Percentiles rank a stretch among this genome's conserved stretches.
phyloP scores from a whole-genome alignment of 768 basidiomycete species.

The Leccinum truebloodii region DNA sequence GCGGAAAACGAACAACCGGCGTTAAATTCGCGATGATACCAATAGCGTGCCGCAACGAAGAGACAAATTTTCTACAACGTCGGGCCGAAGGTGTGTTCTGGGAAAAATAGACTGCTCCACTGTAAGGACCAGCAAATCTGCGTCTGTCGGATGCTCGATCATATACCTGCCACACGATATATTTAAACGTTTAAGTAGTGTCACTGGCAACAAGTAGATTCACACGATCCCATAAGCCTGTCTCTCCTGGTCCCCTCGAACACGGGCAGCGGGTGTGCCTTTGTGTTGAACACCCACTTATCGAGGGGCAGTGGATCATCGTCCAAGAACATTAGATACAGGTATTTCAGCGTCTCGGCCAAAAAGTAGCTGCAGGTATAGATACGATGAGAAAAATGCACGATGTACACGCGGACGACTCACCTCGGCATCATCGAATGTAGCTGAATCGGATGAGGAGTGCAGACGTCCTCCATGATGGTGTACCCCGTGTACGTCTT shows the following conservation, averaged over 20 bases:
- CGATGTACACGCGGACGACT: slow-evolving; percentile 15
- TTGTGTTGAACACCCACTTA: neutral
- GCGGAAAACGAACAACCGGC: too few species aligned
- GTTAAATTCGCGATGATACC: too few species aligned
- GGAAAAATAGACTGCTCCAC: too few species aligned
- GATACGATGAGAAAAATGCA: neutral
- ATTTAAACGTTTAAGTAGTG: too few species aligned
- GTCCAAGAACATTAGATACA: neutral
- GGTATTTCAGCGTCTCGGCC: neutral
- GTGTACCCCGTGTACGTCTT: slow-evolving; percentile 64
- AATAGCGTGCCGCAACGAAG: too few species aligned
- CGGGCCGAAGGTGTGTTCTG: too few species aligned
- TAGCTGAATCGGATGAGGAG: slow-evolving; percentile 33
- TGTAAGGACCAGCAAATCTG: too few species aligned
- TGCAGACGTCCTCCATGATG: slow-evolving; percentile 48
- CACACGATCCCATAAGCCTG: neutral
- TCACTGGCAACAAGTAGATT: neutral
- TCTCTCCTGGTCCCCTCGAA: slow-evolving; percentile 1
- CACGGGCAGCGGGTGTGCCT: neutral
- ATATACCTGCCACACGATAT: too few species aligned
- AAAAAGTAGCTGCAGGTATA: neutral
- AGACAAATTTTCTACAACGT: too few species aligned
- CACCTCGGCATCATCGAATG: slow-evolving; percentile 72
- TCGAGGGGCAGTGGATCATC: neutral
- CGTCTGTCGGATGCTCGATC: too few species aligned